Evolutionary conservation across 2,329 filamentous ascomycete genomes (phyloP), one percentile per base, ranked within the genome.

Genomic region (Gremmenia infestans): DNA sequence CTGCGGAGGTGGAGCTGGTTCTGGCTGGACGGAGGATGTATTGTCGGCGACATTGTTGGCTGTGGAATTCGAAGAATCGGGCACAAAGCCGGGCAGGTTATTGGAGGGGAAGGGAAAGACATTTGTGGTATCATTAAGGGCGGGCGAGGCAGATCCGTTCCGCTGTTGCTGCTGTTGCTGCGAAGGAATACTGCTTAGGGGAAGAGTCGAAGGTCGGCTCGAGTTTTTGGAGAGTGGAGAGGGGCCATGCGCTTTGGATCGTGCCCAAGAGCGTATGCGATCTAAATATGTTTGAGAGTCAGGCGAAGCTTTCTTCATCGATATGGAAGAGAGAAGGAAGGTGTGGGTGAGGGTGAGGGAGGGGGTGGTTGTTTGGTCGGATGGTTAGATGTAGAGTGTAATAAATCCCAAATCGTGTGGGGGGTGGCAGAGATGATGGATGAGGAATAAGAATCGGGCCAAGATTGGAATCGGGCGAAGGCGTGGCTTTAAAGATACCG

Each of bases 221-320:
- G 60, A 70, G 68, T 68, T 69, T 68, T 61, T 67, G 68, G 69
- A 69, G 68, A 68, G 70, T 69, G 69, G 69, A 68, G 68, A 70
- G 68, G 67, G 72, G 70, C 78, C 80, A 81, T 82, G 74, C 76
- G 79, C 74, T 74, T 76, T 73, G 72, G 76, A 72, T 71, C 70
- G 71, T 73, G 77, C 74, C 79, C 75, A 78, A 73, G 78, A 80
- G 76, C 76, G 75, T 74, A 77, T 75, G 76, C 75, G 76, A 77
- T 81, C 76, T 81, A 75, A 75, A 71, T 76, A 74, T 71, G 78
- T 75, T 68, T 58, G 52, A 56, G 75, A 71, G 63, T 79, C 75
- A 73, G 78, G 72, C 64, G 75, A 81, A 73, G 73, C n/a, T 73
- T 82, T 74, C 79, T 81, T 84, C 81, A 85, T 85, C 81, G 81